phyloP scores from a whole-genome alignment of 139 green algal genomes.

The Volvox africanus region DNA sequence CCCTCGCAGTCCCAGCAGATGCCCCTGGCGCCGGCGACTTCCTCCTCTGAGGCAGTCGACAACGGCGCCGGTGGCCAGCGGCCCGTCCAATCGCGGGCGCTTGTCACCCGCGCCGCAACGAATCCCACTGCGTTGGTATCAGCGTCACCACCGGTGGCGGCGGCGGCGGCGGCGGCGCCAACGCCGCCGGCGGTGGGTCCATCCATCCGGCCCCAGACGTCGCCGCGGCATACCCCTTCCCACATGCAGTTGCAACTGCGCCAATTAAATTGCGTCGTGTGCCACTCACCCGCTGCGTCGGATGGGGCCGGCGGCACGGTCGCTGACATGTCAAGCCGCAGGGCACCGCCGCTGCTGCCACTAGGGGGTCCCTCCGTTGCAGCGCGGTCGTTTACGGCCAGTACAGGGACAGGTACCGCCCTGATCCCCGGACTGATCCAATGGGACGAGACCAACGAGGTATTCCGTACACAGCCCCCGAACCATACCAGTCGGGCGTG shows the following conservation, averaged over 20 bases:
- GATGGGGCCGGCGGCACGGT: neutral
- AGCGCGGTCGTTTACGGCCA: neutral
- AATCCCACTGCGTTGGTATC: neutral
- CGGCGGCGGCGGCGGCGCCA: no score
- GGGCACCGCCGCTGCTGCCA: conserved; percentile 16
- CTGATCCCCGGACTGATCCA: neutral
- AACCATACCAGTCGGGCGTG: conserved; percentile 13
- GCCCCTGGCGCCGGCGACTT: neutral
- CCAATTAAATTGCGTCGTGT: no score
- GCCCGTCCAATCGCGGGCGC: neutral
- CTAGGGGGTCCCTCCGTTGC: neutral
- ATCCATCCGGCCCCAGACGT: neutral
- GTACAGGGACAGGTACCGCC: no score
- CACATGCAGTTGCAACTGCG: neutral
- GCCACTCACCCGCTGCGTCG: neutral
- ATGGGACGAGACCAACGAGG: neutral
- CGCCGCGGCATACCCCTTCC: neutral
- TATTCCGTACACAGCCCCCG: neutral
- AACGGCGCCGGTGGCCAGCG: neutral
- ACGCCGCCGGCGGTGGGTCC: neutral
- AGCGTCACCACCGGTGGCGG: neutral
- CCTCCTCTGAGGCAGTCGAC: neutral
- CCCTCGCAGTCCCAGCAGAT: neutral
- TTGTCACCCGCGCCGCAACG: neutral
- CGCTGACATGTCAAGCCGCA: neutral